Base-by-base conservation (phyloP, 768 basidiomycete genomes). In the Lyophyllum decastes region DNA sequence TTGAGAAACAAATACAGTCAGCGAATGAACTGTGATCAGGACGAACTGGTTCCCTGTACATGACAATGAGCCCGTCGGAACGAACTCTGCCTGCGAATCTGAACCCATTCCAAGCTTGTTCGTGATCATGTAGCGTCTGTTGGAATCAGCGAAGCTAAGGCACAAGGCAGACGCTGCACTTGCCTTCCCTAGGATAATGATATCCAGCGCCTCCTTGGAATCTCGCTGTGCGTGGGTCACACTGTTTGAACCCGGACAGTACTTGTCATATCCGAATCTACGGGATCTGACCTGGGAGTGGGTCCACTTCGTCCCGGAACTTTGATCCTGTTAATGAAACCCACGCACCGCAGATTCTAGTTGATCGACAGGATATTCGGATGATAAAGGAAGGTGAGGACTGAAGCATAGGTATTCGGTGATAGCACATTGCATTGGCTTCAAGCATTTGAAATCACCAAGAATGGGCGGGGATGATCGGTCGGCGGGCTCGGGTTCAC, bases 41-140 rank as follows among this genome's bases (percentile, higher is more conserved):
- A 52, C 59, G 21, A 64, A 88, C 87, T 63, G 86, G 82, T 71
- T 83, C 78, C 66, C 88, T 80, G 68, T 80, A 81, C 67, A 90
- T 73, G 48, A 77, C 74, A 59, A 92, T 79, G 63, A 77, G 69
- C 17, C 89, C 89, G 66, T 88, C 83, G 38, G 74, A 73, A 33
- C 81, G 74, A 45, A 89, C 77, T 24, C 82, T 74, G 49, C 90
- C 90, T 11, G 76, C 73, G 65, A 86, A 84, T 56, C 68, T 78
- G 69, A 82, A 89, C 11, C 83, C 82, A 4, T 84, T 87, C 88
- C 90, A 92, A 8, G 85, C 85, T 38, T 75, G 73, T 57, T 84
- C 84, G 54, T 84, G 82, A 47, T 77, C 76, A 47, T 64, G 70
- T 45, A 79, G 72, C 1, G 86, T 88, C 86, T 88, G 58, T 25